A percentile compares a stretch with the other conserved stretches of the same genome.
These are phyloP conservation scores for Neofusicoccum umdonicola DNA, from an alignment of 2,329 filamentous ascomycete species.

Conservation along the genomic window DNA sequence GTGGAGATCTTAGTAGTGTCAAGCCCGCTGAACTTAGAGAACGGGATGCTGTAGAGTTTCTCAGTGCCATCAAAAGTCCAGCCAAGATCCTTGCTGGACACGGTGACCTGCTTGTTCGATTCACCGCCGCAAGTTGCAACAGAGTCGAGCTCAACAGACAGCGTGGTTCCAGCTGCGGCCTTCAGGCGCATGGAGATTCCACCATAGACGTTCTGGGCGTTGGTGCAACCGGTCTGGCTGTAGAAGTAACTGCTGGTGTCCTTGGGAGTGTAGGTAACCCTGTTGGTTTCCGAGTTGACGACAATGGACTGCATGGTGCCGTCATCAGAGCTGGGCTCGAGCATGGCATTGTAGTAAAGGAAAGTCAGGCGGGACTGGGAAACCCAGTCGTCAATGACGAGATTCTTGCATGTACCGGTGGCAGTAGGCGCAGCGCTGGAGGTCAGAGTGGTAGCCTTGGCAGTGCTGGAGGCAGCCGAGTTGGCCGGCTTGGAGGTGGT, in stretches of 20 bases:
- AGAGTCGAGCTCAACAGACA: constrained; percentile 53
- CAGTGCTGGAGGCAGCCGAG: neutral
- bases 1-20: constrained; percentile 54
- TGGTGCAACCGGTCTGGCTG: constrained; percentile 55
- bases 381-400: constrained; percentile 59
- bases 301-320: constrained; percentile 57
- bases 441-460: constrained; percentile 14
- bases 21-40: constrained; percentile 51
- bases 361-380: constrained; percentile 63
- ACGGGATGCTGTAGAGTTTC: constrained; percentile 58
- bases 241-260: constrained; percentile 57
- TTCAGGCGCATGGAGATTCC: constrained; percentile 58
- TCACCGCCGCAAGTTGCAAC: constrained; percentile 46
- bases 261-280: constrained; percentile 53
- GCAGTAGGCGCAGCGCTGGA: constrained; percentile 19
- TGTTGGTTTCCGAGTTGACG: constrained; percentile 43
- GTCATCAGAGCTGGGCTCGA: constrained; percentile 57
- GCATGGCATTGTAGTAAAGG: constrained; percentile 59
- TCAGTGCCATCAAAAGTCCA: constrained; percentile 62
- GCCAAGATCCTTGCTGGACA: constrained; percentile 51
- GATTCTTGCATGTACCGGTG: constrained; percentile 40
- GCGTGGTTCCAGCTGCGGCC: constrained; percentile 51
- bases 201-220: constrained; percentile 51
- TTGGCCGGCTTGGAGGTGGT: constrained; percentile 13
- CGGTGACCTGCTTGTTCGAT: constrained; percentile 35